Base-by-base conservation (phyloP, 139 green algal genomes). In the Coccomyxa sp. region DNA sequence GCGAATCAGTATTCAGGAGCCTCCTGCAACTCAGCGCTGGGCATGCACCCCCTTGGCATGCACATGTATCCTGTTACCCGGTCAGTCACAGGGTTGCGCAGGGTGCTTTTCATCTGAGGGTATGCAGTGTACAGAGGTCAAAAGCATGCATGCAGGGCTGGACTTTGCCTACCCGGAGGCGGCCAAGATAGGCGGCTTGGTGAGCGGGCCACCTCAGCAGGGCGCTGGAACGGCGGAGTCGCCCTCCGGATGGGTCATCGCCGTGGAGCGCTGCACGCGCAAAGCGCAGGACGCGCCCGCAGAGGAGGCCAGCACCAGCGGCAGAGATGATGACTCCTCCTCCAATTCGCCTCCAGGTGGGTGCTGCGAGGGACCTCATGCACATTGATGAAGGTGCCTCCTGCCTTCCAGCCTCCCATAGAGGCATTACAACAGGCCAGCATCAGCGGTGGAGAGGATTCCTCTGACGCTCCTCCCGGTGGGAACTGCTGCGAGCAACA, bases 111-210 rank as follows among this genome's bases (percentile, higher is more conserved):
- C 14, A 71, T 35, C 58, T 10, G 22, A 71, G 58, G 10, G 58
- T 71, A 8, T n/a, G n/a, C 14, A 18, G 18, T 36, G 64, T 12
- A 37, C 18, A 27, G 64, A 36, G 64, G 8, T 31, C 29, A 38
- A n/a, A n/a, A n/a, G n/a, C n/a, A n/a, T 22, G 38, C 18, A 35
- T 29, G 71, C 78, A 55, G 78, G 78, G 5, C 72, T 82, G 54
- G 78, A 82, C 72, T 82, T 78, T 75, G 78, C 78, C 2, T 82
- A 55, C 44, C 78, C 78, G n/a, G 78, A 82, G n/a, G 78, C 78
- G 0, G 37, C 55, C 72, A 82, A 82, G 54, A 40, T 82, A 39
- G 78, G 78, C 0, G 78, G 78, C n/a, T 68, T 82, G 31, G 33
- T 40, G 35, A 78, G 72, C 71, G 39, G 71, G 9, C 39, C 69